phyloP scores from a whole-genome alignment of 2,329 filamentous ascomycete species.

The Pseudophaeomoniella oleicola region DNA sequence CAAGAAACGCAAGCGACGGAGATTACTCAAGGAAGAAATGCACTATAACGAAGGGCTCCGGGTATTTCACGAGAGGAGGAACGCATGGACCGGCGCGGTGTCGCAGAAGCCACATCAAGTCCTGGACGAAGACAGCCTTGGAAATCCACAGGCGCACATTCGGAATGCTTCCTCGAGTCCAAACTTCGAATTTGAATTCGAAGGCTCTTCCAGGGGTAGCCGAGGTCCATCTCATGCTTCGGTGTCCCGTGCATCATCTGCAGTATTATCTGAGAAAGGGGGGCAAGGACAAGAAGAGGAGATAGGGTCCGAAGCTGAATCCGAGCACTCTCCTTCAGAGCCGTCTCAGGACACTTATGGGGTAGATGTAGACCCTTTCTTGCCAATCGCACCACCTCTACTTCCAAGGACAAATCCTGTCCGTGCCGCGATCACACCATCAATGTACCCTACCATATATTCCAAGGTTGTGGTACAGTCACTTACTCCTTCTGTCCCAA shows the following conservation, averaged over 20 bases:
- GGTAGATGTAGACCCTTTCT: slow-evolving; percentile 34
- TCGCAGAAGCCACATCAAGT: slow-evolving; percentile 12
- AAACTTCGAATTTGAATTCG: slow-evolving; percentile 1
- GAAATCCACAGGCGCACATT: slow-evolving; percentile 17
- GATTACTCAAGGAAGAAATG: slow-evolving; percentile 48
- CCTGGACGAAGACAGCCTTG: slow-evolving; percentile 19
- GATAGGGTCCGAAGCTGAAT: no score
- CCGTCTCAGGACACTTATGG: slow-evolving; percentile 1
- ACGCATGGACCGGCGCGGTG: slow-evolving; percentile 74
- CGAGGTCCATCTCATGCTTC: background rate
- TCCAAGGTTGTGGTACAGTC: slow-evolving; percentile 72
- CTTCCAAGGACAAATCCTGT: slow-evolving; percentile 62
- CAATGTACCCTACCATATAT: slow-evolving; percentile 70
- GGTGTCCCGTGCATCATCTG: background rate
- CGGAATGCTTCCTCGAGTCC: background rate
- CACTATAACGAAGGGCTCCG: slow-evolving; percentile 68
- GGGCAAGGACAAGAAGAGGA: background rate
- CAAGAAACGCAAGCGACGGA: slow-evolving; percentile 41
- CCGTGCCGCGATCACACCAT: slow-evolving; percentile 59
- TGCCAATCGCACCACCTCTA: slow-evolving; percentile 61
- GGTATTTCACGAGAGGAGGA: slow-evolving; percentile 62
- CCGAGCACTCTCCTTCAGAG: background rate
- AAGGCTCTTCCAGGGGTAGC: background rate
- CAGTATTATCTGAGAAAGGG: background rate
- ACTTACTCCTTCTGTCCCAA: slow-evolving; percentile 71